These are phyloP conservation scores for Pythium dissotocum DNA, from an alignment of 352 stramenopile species.

Conservation along the genomic window DNA sequence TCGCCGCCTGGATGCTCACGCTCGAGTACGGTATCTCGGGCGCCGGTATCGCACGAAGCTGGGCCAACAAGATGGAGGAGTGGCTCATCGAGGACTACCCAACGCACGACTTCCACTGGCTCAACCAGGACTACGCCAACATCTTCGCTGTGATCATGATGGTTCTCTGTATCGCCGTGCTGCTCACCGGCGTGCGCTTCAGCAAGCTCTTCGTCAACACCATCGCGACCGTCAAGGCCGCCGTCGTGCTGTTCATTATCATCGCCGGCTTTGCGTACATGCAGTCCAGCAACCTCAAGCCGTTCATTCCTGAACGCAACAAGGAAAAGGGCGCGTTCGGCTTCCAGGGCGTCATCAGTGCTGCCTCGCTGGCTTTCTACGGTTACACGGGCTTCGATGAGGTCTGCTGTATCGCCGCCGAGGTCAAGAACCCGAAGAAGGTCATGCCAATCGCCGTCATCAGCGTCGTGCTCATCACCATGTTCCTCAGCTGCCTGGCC, in stretches of 20 bases:
- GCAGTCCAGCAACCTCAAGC: slow-evolving; percentile 75
- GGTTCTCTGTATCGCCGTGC: slow-evolving; percentile 55
- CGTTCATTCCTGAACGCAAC: slow-evolving; percentile 64
- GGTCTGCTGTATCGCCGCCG: slow-evolving; percentile 87
- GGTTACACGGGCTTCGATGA: slow-evolving; percentile 95
- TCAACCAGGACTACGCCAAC: slow-evolving; percentile 65
- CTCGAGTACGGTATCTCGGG: slow-evolving; percentile 92
- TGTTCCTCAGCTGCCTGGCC: slow-evolving; percentile 65
- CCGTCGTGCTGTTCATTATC: slow-evolving; percentile 92
- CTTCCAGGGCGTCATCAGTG: slow-evolving; percentile 66
- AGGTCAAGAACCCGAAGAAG: slow-evolving; percentile 71
- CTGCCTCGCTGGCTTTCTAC: slow-evolving; percentile 89
- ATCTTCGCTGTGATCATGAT: slow-evolving; percentile 67
- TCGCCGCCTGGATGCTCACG: slow-evolving; percentile 86
- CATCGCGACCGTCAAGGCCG: slow-evolving; percentile 76
- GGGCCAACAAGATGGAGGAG: slow-evolving; percentile 87
- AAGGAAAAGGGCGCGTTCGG: slow-evolving; percentile 37
- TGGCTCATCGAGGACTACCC: slow-evolving; percentile 55
- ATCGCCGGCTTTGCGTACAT: slow-evolving; percentile 83
- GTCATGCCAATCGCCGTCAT: slow-evolving; percentile 84
- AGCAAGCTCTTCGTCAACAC: slow-evolving; percentile 88
- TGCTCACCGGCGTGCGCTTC: slow-evolving; percentile 82
- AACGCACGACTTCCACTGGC: slow-evolving; percentile 42
- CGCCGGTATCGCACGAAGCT: slow-evolving; percentile 89
- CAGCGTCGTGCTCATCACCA: slow-evolving; percentile 70